Evolutionary conservation across 805 yeast genomes (phyloP), one percentile per base, ranked within the genome.

Genomic region (Saccharomycopsis amapae): DNA sequence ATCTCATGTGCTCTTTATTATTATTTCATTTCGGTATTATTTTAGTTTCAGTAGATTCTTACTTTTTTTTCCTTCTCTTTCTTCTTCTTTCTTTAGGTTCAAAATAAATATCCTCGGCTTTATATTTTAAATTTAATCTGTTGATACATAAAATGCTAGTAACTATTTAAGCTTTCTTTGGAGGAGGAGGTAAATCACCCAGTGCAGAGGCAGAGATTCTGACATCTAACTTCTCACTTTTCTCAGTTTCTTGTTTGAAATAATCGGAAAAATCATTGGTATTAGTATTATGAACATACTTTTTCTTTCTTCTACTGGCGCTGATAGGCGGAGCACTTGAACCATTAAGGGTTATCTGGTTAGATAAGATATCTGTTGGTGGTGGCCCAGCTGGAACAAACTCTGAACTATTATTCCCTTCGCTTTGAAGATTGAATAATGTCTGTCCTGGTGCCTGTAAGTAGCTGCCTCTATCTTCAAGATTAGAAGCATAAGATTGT

Each of bases 161-260:
- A n/a, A n/a, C n/a, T n/a, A n/a, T n/a, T 34, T 22, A 34, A 20
- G 10, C 18, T 25, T 53, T 52, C 43, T 54, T 58, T 40, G 68
- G 69, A 7, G 71, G 71, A 20, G 68, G 66, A 15, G 68, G 69
- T 26, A 61, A 35, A 5, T 33, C 40, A 13, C n/a, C 13, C n/a
- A 13, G n/a, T 13, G 40, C 50, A 22, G n/a, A n/a, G n/a, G 53
- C 51, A 45, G 55, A 54, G 5, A 62, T 58, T 36, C 60, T 56
- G 7, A 62, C 58, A 53, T 71, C 76, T 6, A 65, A 45, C 35
- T 61, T 60, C 48, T 65, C 60, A n/a, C 70, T 64, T 47, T 61
- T 63, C 37, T 65, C 69, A 10, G 67, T 54, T 42, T 69, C 75
- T 49, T 65, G 68, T 41, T 67, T 64, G 44, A 72, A 62, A 49